Percentiles rank a stretch among this genome's conserved stretches.
Evolutionary conservation across 1,284 basidiomycete genomes (phyloP).

Genomic region (Puccinia brachypodii): DNA sequence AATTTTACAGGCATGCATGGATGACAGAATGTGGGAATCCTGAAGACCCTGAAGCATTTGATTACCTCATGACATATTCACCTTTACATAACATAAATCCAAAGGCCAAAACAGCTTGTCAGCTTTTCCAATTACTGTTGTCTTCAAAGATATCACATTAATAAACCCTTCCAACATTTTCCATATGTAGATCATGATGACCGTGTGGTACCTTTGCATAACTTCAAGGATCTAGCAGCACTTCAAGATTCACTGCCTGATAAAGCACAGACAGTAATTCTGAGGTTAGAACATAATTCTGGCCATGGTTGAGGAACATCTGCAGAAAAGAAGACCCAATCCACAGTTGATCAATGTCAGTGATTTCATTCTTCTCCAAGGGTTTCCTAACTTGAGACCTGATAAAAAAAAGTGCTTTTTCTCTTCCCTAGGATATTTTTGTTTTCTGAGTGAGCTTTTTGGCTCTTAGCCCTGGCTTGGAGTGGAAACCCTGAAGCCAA

Average conservation of each 20-base stretch:
- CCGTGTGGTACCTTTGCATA: conserved; percentile 76
- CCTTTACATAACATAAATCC: conserved; percentile 69
- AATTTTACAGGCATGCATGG: conserved; percentile 65
- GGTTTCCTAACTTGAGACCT: neutral
- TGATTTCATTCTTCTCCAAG: too few species aligned
- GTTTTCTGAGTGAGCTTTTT: conserved; percentile 61
- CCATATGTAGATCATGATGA: conserved; percentile 64
- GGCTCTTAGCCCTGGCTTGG: conserved; percentile 53
- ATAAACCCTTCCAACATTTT: neutral
- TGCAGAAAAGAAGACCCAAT: too few species aligned
- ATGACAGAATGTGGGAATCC: conserved; percentile 78
- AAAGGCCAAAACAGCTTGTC: conserved; percentile 67
- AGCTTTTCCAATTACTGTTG: neutral
- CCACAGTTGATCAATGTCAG: too few species aligned
- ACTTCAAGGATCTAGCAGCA: conserved; percentile 74
- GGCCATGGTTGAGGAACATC: conserved; percentile 79
- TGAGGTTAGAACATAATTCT: conserved; percentile 74
- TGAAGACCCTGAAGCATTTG: conserved; percentile 71
- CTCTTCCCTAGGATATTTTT: neutral
- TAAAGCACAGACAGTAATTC: conserved; percentile 67
- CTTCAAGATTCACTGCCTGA: conserved; percentile 66
- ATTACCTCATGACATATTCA: conserved; percentile 72
- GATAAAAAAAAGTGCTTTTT: neutral
- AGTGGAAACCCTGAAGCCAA: too few species aligned
- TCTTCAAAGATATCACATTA: neutral